A percentile compares a stretch with the other conserved stretches of the same genome.
Evolutionary conservation across 352 stramenopile species (phyloP).

Genomic region (Globisporangium lucens): DNA sequence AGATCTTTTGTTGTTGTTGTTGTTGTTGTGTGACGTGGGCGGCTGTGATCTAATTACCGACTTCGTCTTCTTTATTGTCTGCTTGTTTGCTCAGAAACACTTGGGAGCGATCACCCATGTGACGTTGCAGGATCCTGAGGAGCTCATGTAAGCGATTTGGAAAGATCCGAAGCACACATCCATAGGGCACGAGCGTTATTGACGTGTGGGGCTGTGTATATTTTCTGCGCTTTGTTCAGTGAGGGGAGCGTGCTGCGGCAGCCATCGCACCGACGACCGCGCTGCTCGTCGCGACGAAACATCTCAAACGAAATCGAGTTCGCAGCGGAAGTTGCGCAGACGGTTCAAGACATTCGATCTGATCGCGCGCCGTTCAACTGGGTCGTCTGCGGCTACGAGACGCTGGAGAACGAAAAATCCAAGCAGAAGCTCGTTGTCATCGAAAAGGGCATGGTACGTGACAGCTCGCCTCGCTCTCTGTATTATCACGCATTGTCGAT

Average conservation of each 20-base stretch:
- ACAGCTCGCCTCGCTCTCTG: background rate
- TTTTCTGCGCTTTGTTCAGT: constrained; percentile 21
- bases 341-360: constrained; percentile 79
- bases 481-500: background rate
- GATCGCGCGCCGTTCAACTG: constrained; percentile 82
- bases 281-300: constrained; percentile 67
- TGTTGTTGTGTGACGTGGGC: background rate
- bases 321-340: constrained; percentile 57
- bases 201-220: background rate
- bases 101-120: constrained; percentile 73
- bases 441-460: constrained; percentile 81
- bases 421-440: constrained; percentile 72
- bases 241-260: constrained; percentile 65
- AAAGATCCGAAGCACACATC: background rate
- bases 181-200: background rate
- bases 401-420: constrained; percentile 50
- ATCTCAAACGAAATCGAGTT: constrained; percentile 85
- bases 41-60: background rate
- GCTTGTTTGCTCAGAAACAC: constrained; percentile 55
- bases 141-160: constrained; percentile 53
- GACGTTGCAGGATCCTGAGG: constrained; percentile 66
- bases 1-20: background rate
- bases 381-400: constrained; percentile 81
- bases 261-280: constrained; percentile 52
- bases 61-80: constrained; percentile 8